Base-by-base conservation (phyloP, 179 eudicot genomes). In the Patellifolia procumbens region DNA sequence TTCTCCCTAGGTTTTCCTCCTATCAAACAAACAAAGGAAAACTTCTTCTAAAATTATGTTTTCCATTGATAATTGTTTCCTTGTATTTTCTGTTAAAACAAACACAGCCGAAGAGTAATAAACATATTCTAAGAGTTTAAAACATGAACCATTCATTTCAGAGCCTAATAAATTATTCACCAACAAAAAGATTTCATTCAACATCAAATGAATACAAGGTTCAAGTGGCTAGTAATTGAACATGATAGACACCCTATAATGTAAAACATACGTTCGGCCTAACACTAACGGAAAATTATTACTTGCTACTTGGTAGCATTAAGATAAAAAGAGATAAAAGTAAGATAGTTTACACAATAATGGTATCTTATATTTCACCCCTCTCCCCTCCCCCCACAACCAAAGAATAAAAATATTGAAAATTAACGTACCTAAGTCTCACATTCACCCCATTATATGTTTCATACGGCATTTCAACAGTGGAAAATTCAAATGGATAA, bases 391-490 rank as follows among this genome's bases (percentile, higher is more conserved):
- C 62, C 43, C 7, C 2, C 74, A 59, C 2, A 68, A 61, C 15
- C 31, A 61, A 12, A 7, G 7, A 55, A 1, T 20, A 10, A 24
- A 3, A n/a, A 17, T 16, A 3, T 29, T 19, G 29, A 3, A 8
- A 20, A 52, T 22, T 46, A 59, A 79, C 90, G 67, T 83, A 95
- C 99, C 99, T 90, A 76, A 95, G 98, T 82, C 99, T 91, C 83
- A 95, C 96, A 70, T 93, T 95, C 77, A 87, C 96, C 74, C 99
- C 99, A 84, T 88, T 93, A 80, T 95, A 95, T 28, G 99, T 89
- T 80, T 95, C 99, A 80, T 95, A 91, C 8, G 99, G 98, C 99
- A 95, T 95, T 80, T 95, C 99, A 62, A 95, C 99, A 0, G 99
- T 91, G 45, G 99, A 93, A 85, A 95, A 95, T 73, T 95, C 99